These are phyloP conservation scores for Gossypium stocksii DNA, from an alignment of 345 rosid genomes.

Conservation along the genomic window DNA sequence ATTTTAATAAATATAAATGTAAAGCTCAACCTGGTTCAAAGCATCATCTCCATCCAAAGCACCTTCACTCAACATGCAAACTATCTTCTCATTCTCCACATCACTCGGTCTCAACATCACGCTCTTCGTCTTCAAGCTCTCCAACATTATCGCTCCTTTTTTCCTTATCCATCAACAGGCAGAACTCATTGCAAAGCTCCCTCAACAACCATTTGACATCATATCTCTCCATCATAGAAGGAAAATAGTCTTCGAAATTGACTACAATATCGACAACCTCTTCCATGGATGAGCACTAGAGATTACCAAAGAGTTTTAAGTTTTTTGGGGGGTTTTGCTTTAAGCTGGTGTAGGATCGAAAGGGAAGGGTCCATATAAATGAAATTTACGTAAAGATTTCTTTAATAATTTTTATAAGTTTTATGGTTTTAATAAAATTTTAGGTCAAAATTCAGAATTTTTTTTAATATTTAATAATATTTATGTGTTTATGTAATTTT, in stretches of 20 bases:
- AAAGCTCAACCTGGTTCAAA: conserved; percentile 56
- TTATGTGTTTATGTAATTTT: no score
- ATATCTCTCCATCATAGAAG: conserved; percentile 44
- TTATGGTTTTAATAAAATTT: no score
- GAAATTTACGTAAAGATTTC: no score
- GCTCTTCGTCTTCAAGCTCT: conserved; percentile 62
- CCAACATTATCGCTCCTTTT: conserved; percentile 54
- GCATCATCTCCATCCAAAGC: conserved; percentile 65
- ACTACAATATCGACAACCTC: conserved; percentile 11
- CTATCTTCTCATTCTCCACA: conserved; percentile 50
- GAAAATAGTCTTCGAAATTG: conserved; percentile 52
- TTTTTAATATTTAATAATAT: no score
- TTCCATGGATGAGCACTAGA: no score
- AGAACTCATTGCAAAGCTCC: conserved; percentile 55
- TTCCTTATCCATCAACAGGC: conserved; percentile 49
- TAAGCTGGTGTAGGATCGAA: no score
- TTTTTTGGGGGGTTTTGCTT: no score
- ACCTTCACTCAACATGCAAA: conserved; percentile 57
- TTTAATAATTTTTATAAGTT: no score
- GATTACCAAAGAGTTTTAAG: no score
- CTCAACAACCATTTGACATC: conserved; percentile 48
- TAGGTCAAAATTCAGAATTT: no score
- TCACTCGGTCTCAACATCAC: conserved; percentile 39
- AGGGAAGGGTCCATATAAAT: no score
- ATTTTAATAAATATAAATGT: conserved; percentile 18